phyloP scores from a whole-genome alignment of 2,329 filamentous ascomycete genomes.

The Trichoderma brevicompactum region DNA sequence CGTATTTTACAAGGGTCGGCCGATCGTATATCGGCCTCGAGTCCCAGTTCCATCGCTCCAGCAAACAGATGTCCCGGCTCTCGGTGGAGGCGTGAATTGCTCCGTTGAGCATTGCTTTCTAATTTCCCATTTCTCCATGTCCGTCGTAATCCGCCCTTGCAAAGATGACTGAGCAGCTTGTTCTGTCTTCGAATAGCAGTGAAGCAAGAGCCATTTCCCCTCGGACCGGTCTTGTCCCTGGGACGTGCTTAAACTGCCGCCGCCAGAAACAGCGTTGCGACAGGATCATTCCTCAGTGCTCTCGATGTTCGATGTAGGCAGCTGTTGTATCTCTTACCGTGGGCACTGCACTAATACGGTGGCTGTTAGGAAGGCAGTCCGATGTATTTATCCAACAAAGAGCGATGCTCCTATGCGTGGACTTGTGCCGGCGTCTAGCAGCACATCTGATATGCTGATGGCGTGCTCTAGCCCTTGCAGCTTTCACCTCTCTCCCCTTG shows the following conservation, averaged over 20 bases:
- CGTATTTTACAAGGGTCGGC: conserved; percentile 15
- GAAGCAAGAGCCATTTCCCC: neutral
- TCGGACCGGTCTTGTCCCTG: neutral
- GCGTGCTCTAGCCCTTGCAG: conserved; percentile 1
- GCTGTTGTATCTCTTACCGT: neutral
- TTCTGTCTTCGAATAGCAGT: neutral
- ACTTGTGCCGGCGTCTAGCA: neutral
- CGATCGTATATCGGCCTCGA: neutral
- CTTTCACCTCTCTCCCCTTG: conserved; percentile 7
- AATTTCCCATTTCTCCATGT: neutral
- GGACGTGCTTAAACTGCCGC: conserved; percentile 14
- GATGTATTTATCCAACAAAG: conserved; percentile 9
- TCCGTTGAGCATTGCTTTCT: neutral
- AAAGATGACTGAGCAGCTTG: neutral
- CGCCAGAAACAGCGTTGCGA: conserved; percentile 16
- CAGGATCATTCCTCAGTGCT: conserved; percentile 15
- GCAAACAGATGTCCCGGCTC: neutral
- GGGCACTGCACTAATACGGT: neutral
- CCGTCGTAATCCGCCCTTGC: neutral
- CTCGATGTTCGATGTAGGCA: conserved; percentile 8
- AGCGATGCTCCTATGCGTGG: neutral
- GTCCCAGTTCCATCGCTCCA: neutral
- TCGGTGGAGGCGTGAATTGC: neutral
- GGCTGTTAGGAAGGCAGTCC: conserved; percentile 18
- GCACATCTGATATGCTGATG: neutral